These are phyloP conservation scores for Colletotrichum tanaceti DNA, from an alignment of 2,329 filamentous ascomycete species.

Conservation along the genomic window DNA sequence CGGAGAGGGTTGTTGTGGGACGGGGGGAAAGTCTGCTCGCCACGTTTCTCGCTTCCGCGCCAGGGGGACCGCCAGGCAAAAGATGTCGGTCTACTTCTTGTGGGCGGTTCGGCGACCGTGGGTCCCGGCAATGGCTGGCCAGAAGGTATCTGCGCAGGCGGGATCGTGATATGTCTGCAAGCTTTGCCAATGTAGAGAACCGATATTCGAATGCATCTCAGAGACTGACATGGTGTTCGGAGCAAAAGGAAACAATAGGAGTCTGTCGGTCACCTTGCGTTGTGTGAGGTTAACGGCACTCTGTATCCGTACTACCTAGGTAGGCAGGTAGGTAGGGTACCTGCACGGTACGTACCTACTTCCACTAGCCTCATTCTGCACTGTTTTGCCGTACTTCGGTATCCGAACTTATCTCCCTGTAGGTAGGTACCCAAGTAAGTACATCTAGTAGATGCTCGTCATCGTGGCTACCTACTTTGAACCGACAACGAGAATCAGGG, in stretches of 20 bases:
- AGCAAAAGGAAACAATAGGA: background rate
- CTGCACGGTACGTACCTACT: background rate
- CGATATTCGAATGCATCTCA: background rate
- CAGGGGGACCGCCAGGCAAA: background rate
- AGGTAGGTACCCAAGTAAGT: background rate
- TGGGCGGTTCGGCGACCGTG: background rate
- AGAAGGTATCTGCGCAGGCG: background rate
- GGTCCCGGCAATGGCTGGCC: background rate
- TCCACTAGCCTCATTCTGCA: background rate
- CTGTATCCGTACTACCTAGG: no score
- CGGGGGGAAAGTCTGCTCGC: conserved; percentile 29
- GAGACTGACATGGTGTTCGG: background rate
- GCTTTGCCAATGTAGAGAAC: conserved; percentile 8
- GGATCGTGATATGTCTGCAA: background rate
- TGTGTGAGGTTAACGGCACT: conserved; percentile 9
- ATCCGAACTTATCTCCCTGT: no score
- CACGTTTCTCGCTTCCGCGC: conserved; percentile 18
- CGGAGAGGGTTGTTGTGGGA: background rate
- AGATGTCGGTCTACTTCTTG: conserved; percentile 1
- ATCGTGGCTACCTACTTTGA: no score
- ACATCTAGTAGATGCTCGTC: background rate
- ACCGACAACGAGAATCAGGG: background rate
- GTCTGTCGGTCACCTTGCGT: background rate
- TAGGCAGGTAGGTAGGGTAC: no score
- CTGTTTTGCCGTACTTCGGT: background rate